phyloP scores from a whole-genome alignment of 257 asterid species.

The Scutellaria barbata region DNA sequence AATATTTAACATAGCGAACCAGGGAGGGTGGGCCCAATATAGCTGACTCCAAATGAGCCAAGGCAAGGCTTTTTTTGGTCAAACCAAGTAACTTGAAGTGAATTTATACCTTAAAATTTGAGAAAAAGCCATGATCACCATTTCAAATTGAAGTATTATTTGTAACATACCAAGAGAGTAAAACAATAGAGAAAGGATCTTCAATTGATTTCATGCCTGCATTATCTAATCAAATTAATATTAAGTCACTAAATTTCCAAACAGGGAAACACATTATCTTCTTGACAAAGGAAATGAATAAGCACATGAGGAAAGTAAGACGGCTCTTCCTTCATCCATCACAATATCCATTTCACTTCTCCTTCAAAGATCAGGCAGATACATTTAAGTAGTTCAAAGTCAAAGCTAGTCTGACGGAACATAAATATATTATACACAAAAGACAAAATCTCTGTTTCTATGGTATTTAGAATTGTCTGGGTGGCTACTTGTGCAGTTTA shows the following conservation, averaged over 20 bases:
- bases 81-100: background rate
- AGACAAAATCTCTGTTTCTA: background rate
- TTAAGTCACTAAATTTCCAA: background rate
- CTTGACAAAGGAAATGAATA: background rate
- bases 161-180: background rate
- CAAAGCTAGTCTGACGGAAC: background rate
- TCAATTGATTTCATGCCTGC: background rate
- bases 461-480: background rate
- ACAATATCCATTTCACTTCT: background rate
- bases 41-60: background rate
- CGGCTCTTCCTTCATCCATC: background rate
- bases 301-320: background rate
- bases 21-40: background rate
- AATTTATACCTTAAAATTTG: background rate
- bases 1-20: background rate
- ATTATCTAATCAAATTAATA: constrained; percentile 2
- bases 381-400: background rate
- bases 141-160: background rate
- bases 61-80: background rate
- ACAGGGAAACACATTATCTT: background rate
- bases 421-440: background rate
- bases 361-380: background rate
- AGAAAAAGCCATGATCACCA: background rate
- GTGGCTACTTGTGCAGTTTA: background rate
- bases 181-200: background rate